These are phyloP conservation scores for Amylocarpus encephaloides DNA, from an alignment of 2,329 filamentous ascomycete genomes.

Conservation along the genomic window DNA sequence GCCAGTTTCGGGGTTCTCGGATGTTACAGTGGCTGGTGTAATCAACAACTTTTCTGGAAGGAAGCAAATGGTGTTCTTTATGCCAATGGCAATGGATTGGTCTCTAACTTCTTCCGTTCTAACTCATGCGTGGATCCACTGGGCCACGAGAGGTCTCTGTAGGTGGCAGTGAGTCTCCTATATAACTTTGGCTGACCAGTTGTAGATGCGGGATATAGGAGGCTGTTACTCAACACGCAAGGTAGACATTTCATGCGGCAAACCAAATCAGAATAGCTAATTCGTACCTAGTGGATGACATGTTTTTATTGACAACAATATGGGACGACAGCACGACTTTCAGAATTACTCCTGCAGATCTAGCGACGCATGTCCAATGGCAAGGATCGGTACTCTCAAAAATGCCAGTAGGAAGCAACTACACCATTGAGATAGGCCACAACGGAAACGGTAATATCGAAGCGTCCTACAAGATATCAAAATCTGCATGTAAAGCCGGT, in stretches of 20 bases:
- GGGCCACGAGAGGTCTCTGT: constrained; percentile 20
- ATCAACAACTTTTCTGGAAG: constrained; percentile 52
- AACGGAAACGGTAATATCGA: constrained; percentile 47
- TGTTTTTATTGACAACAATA: constrained; percentile 45
- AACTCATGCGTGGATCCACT: constrained; percentile 19
- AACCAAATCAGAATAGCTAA: neutral
- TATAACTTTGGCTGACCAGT: neutral
- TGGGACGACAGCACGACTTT: constrained; percentile 39
- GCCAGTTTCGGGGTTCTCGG: constrained; percentile 35
- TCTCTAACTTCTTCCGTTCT: constrained; percentile 26
- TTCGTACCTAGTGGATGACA: constrained; percentile 44
- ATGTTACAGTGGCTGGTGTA: constrained; percentile 45
- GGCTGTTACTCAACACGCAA: constrained; percentile 18
- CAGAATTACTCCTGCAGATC: constrained; percentile 41
- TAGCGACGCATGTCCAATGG: constrained; percentile 40
- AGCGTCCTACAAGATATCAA: constrained; percentile 3
- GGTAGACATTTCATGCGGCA: neutral
- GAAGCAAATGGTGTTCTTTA: constrained; percentile 57
- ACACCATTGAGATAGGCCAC: constrained; percentile 46
- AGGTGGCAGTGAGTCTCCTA: neutral
- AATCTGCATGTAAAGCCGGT: constrained; percentile 6
- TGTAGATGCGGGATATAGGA: constrained; percentile 14
- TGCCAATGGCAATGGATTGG: constrained; percentile 40
- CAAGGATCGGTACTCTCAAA: constrained; percentile 36
- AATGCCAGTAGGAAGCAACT: constrained; percentile 42